Conservation (phyloP, 768 basidiomycete genomes). For the Pleurotus citrinopileatus region DNA sequence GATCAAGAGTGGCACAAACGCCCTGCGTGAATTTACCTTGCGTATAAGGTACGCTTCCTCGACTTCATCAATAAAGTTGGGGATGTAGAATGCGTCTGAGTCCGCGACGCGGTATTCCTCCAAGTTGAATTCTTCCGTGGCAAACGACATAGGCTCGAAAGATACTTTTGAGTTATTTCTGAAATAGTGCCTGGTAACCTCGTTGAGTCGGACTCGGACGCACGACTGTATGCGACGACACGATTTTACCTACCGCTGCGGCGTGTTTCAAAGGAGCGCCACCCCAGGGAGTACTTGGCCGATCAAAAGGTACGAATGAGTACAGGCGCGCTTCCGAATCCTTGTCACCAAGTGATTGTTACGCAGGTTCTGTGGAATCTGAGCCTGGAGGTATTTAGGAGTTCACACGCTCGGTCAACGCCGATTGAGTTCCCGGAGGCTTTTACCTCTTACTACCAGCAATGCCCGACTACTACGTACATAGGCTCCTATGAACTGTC, state of each 20-base stretch:
- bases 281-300: constrained; percentile 4
- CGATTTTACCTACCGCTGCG: not conserved
- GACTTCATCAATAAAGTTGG: constrained; percentile 29
- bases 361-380: too few relatives aligned
- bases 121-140: not conserved
- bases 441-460: not conserved
- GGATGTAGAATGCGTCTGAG: constrained; percentile 4
- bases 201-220: too few relatives aligned
- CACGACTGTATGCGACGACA: too few relatives aligned
- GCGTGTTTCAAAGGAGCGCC: not conserved
- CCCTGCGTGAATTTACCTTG: constrained; percentile 47
- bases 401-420: constrained; percentile 6
- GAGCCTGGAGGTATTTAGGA: constrained; percentile 1
- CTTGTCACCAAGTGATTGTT: too few relatives aligned
- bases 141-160: not conserved
- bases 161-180: not conserved
- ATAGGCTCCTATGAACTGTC: not conserved
- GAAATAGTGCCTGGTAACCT: too few relatives aligned
- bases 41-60: constrained; percentile 78
- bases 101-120: constrained; percentile 4
- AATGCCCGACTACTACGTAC: constrained; percentile 1
- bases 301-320: too few relatives aligned
- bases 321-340: too few relatives aligned
- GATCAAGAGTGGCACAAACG: not conserved
- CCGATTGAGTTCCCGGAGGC: not conserved